phyloP scores from a whole-genome alignment of 805 yeast species.

The Yarrowia hollandica region DNA sequence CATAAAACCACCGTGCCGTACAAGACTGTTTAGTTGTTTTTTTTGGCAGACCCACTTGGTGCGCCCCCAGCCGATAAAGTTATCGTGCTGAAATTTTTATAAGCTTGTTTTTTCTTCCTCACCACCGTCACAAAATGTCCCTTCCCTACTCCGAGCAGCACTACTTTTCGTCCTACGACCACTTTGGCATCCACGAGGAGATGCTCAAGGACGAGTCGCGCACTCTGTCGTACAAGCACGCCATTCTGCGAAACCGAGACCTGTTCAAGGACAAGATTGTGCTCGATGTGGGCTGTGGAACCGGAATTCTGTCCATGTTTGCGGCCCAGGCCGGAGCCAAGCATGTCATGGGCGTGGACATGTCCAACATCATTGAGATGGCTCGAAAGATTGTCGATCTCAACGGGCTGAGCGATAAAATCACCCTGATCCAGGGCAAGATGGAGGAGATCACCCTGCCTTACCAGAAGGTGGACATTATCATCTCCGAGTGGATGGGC shows the following conservation, averaged over 20 bases:
- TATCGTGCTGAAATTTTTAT: constrained; percentile 26
- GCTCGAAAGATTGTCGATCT: constrained; percentile 84
- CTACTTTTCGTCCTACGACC: constrained; percentile 93
- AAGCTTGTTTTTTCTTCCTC: constrained; percentile 7
- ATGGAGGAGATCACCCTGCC: constrained; percentile 89
- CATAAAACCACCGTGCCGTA: neutral
- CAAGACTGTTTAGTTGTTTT: too few relatives aligned
- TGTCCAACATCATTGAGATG: constrained; percentile 94
- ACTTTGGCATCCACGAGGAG: constrained; percentile 97
- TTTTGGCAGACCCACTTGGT: too few relatives aligned
- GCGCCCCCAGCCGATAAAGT: constrained; percentile 1
- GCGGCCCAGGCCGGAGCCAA: constrained; percentile 99
- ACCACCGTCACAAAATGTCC: neutral
- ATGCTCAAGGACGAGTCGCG: constrained; percentile 96
- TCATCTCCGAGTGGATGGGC: constrained; percentile 99
- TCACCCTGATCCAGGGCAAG: constrained; percentile 87
- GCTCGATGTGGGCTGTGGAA: constrained; percentile 98
- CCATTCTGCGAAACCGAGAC: constrained; percentile 85
- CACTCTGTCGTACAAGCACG: constrained; percentile 86
- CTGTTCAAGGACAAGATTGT: constrained; percentile 91
- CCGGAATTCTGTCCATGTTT: constrained; percentile 96
- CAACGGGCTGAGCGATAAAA: constrained; percentile 82
- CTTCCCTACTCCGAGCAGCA: constrained; percentile 65
- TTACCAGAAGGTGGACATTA: constrained; percentile 85
- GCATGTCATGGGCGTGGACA: constrained; percentile 95